Base-by-base conservation (phyloP, 2,329 filamentous ascomycete genomes). In the Spiromastix sp. region DNA sequence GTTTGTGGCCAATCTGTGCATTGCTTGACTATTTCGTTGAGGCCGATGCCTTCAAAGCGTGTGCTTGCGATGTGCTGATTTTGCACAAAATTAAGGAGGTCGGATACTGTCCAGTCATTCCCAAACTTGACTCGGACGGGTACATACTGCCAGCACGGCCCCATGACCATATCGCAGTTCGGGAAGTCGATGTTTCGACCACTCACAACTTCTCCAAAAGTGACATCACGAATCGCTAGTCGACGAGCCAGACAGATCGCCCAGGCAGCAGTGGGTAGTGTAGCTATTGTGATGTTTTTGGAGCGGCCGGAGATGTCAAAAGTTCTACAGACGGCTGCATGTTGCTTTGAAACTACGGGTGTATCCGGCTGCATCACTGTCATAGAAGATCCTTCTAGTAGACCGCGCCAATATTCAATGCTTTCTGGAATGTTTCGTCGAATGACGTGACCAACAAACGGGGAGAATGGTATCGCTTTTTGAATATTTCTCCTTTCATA, bases 81-180 rank as follows among this genome's bases (percentile, higher is more conserved):
- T 49, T 72, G 67, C 6, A 72, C 59, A 38, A 57, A 45, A 9
- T 56, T 48, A n/a, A 73, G 56, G 4, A 73, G 56, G 32, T 72
- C 64, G 2, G 53, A 29, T 0, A 54, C 64, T 1, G 60, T 68
- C 63, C 66, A 68, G 4, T 48, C 45, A 0, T 54, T 31, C 2
- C 61, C 55, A 47, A 79, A 71, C 18, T 55, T 56, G 9, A 78
- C 64, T 9, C 75, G 67, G 22, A 77, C 62, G 1, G 75, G 75
- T 1, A 74, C 64, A 51, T 77, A 76, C 47, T 79, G 72, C 68
- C 72, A 78, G 36, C 71, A 74, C 1, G 75, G 75, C 0, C 76
- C 76, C 30, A 70, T 63, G 37, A 78, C 68, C 26, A 59, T 52
- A 40, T 74, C 68, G 7, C 65, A 64, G 40, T 60, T 58, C 11